phyloP scores from a whole-genome alignment of 306 rosid genomes.

The Nissolia schottii region DNA sequence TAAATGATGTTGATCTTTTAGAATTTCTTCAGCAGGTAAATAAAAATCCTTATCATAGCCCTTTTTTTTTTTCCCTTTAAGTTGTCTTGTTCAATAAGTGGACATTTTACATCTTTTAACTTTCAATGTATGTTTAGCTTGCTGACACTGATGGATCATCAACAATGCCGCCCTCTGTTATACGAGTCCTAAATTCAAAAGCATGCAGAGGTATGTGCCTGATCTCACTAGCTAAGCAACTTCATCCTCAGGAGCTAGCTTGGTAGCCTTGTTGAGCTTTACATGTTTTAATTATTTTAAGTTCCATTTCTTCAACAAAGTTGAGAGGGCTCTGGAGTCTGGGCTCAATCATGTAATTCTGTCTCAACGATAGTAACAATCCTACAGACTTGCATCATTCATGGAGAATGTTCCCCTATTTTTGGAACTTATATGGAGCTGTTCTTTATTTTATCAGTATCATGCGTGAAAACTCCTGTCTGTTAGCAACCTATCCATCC shows the following conservation, averaged over 20 bases:
- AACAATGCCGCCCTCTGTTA: conserved; percentile 75
- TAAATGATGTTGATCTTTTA: conserved; percentile 75
- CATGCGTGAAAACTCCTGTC: neutral
- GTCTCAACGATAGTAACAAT: neutral
- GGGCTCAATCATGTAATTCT: neutral
- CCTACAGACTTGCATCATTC: neutral
- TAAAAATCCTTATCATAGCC: neutral
- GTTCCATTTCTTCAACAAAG: conserved; percentile 1
- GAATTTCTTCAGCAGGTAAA: conserved; percentile 99
- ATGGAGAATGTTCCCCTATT: neutral
- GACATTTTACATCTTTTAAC: neutral
- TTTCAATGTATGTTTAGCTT: conserved; percentile 42
- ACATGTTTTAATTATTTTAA: neutral
- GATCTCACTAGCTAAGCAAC: neutral
- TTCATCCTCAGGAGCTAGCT: neutral
- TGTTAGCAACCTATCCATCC: neutral
- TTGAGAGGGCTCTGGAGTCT: neutral
- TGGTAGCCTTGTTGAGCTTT: conserved; percentile 8
- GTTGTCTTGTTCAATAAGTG: conserved; percentile 15
- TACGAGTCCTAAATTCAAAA: conserved; percentile 78
- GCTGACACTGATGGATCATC: conserved; percentile 95
- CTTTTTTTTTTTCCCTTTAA: conserved; percentile 1
- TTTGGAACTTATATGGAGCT: neutral
- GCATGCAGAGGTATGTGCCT: conserved; percentile 81
- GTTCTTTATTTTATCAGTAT: neutral